A percentile compares a stretch with the other conserved stretches of the same genome.
phyloP scores from a whole-genome alignment of 352 stramenopile genomes.

The Pythium phragmiticola region DNA sequence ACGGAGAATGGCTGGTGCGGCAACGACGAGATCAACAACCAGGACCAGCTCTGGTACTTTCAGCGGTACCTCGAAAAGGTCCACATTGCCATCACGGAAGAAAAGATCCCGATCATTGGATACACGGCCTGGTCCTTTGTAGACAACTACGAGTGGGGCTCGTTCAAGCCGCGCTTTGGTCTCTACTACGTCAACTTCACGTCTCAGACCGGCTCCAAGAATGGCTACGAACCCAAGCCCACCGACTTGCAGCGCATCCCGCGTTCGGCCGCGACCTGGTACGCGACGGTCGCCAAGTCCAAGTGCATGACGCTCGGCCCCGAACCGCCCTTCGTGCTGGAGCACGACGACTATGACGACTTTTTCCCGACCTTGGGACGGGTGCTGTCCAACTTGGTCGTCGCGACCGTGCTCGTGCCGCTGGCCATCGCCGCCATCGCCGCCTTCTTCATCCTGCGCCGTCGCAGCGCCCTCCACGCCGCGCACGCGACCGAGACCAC shows the following conservation, averaged over 20 bases:
- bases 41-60: constrained; percentile 67
- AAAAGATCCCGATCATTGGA: constrained; percentile 76
- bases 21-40: constrained; percentile 54
- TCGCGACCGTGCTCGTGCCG: constrained; percentile 12
- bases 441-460: constrained; percentile 11
- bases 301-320: constrained; percentile 48
- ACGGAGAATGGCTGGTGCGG: constrained; percentile 75
- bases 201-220: constrained; percentile 31
- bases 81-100: constrained; percentile 48
- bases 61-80: constrained; percentile 57
- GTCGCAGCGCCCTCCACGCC: constrained; percentile 9
- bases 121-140: constrained; percentile 94
- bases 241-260: constrained; percentile 38
- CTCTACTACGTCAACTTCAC: constrained; percentile 70
- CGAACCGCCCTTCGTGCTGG: constrained; percentile 6
- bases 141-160: constrained; percentile 95
- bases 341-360: constrained; percentile 12
- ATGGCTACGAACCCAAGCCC: constrained; percentile 30
- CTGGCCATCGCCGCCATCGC: constrained; percentile 6
- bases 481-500: constrained; percentile 9
- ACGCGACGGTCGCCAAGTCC: constrained; percentile 46
- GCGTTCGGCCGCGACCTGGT: constrained; percentile 59
- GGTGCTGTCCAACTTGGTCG: constrained; percentile 6
- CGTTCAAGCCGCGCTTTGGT: constrained; percentile 57
- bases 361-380: constrained; percentile 9